Evolutionary conservation across 176 grass and related monocot genomes (phyloP).

Genomic region (Dactylis glomerata): DNA sequence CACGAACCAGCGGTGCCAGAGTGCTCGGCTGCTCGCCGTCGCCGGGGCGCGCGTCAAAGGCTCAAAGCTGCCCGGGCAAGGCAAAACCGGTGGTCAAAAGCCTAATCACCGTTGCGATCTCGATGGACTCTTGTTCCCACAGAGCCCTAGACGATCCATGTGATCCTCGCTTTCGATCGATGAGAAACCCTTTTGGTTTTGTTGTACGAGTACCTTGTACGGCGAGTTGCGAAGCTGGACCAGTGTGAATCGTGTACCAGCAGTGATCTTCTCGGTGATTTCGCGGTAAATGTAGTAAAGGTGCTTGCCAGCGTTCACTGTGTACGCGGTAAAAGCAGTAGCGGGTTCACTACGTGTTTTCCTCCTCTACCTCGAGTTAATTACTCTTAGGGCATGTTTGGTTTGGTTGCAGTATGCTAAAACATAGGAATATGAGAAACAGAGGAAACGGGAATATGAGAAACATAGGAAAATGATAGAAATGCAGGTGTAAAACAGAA

Average conservation of each 20-base stretch:
- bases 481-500: too few species aligned
- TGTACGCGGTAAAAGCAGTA: too few species aligned
- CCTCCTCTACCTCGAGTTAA: too few species aligned
- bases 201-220: too few species aligned
- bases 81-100: slow-evolving; percentile 36
- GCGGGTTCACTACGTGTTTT: too few species aligned
- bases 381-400: too few species aligned
- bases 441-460: too few species aligned
- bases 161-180: slow-evolving; percentile 33
- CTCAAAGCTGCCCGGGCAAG: not conserved
- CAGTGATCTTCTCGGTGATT: not conserved
- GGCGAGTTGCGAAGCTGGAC: not conserved
- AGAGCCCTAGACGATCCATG: slow-evolving; percentile 34
- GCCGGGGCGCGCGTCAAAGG: not conserved
- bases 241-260: not conserved
- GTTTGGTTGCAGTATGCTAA: too few species aligned
- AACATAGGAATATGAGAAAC: too few species aligned
- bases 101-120: slow-evolving; percentile 16
- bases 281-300: not conserved
- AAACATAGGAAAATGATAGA: too few species aligned
- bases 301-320: too few species aligned
- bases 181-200: slow-evolving; percentile 9
- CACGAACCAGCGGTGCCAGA: not conserved
- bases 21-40: too few species aligned
- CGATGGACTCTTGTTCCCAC: not conserved